A percentile compares a stretch with the other conserved stretches of the same genome.
Evolutionary conservation across 1,139 yeast genomes (phyloP).

Genomic region (Geotrichum fermentans): DNA sequence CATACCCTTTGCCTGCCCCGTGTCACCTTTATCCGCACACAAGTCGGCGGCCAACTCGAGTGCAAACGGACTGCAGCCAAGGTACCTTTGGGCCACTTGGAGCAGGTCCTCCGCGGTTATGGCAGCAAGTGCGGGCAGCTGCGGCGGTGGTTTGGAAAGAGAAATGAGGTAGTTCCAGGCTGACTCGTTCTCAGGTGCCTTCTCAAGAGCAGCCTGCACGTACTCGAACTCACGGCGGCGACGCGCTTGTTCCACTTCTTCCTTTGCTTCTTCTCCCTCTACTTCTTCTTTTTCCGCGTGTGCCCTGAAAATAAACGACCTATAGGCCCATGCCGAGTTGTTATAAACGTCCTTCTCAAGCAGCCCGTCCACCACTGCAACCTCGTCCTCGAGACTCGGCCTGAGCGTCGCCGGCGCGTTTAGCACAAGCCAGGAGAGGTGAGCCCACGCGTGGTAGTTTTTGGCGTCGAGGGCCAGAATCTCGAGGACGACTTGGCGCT

Average conservation of each 20-base stretch:
- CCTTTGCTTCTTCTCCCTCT: not conserved
- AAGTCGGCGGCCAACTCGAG: too few species aligned
- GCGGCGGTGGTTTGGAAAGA: too few species aligned
- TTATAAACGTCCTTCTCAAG: constrained; percentile 67
- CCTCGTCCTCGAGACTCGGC: constrained; percentile 40
- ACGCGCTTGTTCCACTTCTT: not conserved
- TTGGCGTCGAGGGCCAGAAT: constrained; percentile 77
- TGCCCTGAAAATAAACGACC: constrained; percentile 50
- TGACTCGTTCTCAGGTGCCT: constrained; percentile 80
- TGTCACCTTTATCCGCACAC: too few species aligned
- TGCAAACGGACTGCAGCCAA: too few species aligned
- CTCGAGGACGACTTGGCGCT: constrained; percentile 55
- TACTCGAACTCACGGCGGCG: constrained; percentile 42
- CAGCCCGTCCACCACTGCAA: constrained; percentile 48
- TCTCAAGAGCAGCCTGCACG: constrained; percentile 44
- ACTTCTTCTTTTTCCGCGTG: not conserved
- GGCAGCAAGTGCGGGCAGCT: too few species aligned
- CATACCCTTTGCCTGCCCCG: too few species aligned
- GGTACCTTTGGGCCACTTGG: too few species aligned
- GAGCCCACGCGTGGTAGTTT: constrained; percentile 96
- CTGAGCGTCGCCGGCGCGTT: constrained; percentile 23
- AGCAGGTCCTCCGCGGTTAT: too few species aligned
- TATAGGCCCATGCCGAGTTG: constrained; percentile 91
- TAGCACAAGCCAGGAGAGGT: constrained; percentile 72
- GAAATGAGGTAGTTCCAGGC: constrained; percentile 82